Evolutionary conservation across 2,329 filamentous ascomycete species (phyloP).

Genomic region (Exophiala mesophila): DNA sequence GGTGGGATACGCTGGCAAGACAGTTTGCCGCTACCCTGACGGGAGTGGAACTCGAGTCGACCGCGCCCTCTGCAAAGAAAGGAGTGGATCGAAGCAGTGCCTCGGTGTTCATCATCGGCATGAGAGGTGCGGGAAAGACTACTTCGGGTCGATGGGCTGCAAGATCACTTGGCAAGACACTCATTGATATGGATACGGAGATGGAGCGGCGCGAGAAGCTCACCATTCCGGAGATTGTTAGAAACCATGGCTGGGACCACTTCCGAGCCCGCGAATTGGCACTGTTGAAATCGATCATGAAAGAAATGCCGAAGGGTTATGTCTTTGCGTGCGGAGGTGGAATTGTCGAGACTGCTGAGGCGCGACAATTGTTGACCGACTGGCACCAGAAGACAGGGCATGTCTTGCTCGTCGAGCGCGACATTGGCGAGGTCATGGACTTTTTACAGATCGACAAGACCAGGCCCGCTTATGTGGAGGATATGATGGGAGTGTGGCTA

Average conservation of each 20-base stretch:
- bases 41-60: conserved; percentile 58
- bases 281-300: conserved; percentile 67
- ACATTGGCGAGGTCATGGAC: conserved; percentile 81
- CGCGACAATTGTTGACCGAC: conserved; percentile 67
- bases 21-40: conserved; percentile 72
- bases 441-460: conserved; percentile 87
- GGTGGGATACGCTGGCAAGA: conserved; percentile 86
- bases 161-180: conserved; percentile 66
- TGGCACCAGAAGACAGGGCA: conserved; percentile 73
- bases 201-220: conserved; percentile 69
- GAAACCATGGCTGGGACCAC: conserved; percentile 73
- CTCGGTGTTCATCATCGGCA: conserved; percentile 93
- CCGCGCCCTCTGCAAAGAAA: conserved; percentile 33
- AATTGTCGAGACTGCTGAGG: conserved; percentile 78
- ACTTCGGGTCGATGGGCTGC: conserved; percentile 86
- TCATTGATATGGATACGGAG: conserved; percentile 83
- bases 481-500: conserved; percentile 86
- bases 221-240: conserved; percentile 82
- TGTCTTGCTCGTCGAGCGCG: conserved; percentile 80
- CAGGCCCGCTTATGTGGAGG: conserved; percentile 83
- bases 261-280: conserved; percentile 77
- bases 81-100: conserved; percentile 40
- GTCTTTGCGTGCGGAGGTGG: conserved; percentile 94
- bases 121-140: conserved; percentile 95
- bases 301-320: conserved; percentile 67